phyloP scores from a whole-genome alignment of 2,329 filamentous ascomycete genomes.

The Pleurostoma richardsiae region DNA sequence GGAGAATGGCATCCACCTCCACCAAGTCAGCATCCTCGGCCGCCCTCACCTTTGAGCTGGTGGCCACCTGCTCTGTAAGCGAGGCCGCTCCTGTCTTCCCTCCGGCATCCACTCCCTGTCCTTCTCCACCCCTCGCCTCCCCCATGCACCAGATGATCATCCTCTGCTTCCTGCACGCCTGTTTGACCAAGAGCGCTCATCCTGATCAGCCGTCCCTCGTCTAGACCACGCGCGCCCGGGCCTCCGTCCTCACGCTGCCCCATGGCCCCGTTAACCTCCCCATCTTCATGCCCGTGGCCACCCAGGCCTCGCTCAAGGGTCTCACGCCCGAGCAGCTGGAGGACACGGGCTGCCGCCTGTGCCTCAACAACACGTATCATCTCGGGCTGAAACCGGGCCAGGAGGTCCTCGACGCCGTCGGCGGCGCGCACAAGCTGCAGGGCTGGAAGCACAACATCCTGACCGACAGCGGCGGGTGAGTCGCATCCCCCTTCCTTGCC shows the following conservation, averaged over 20 bases:
- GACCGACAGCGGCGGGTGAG: slow-evolving; percentile 70
- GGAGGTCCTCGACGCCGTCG: slow-evolving; percentile 77
- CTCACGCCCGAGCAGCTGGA: slow-evolving; percentile 89
- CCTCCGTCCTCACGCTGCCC: slow-evolving; percentile 79
- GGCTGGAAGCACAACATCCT: slow-evolving; percentile 94
- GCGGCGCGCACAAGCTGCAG: slow-evolving; percentile 90
- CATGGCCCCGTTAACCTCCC: slow-evolving; percentile 89
- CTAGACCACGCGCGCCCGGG: slow-evolving; percentile 90
- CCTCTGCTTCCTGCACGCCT: no score
- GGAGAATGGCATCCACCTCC: slow-evolving; percentile 15
- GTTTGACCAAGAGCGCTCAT: no score
- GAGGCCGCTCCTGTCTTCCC: not conserved
- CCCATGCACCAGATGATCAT: not conserved
- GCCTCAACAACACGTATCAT: slow-evolving; percentile 98
- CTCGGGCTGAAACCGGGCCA: slow-evolving; percentile 92
- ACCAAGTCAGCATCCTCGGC: slow-evolving; percentile 17
- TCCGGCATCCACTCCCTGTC: slow-evolving; percentile 6
- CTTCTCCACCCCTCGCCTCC: slow-evolving; percentile 7
- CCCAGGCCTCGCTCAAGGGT: slow-evolving; percentile 92
- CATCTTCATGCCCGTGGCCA: slow-evolving; percentile 98
- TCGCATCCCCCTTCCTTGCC: slow-evolving; percentile 2
- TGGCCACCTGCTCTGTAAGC: slow-evolving; percentile 56
- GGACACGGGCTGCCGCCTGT: slow-evolving; percentile 81
- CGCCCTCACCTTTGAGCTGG: slow-evolving; percentile 21
- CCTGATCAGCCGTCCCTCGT: slow-evolving; percentile 2